A percentile compares a stretch with the other conserved stretches of the same genome.
phyloP scores from a whole-genome alignment of 805 yeast genomes.

The Clavispora phyllophila region DNA sequence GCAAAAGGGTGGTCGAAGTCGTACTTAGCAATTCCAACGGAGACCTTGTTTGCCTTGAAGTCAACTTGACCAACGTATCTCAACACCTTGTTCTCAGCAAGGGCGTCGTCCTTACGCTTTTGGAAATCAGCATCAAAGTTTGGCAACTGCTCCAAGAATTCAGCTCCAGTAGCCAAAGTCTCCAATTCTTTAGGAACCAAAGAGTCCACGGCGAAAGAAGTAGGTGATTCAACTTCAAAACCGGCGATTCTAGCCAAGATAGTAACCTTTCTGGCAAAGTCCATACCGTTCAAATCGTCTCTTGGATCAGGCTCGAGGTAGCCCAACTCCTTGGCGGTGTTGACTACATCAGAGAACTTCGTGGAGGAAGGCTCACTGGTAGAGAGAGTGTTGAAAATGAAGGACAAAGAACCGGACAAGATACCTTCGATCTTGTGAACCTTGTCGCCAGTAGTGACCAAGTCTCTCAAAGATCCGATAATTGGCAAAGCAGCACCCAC shows the following conservation, averaged over 20 bases:
- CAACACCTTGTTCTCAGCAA: constrained; percentile 76
- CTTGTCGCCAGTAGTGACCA: constrained; percentile 89
- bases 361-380: constrained; percentile 53
- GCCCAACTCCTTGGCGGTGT: constrained; percentile 83
- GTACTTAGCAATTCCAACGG: constrained; percentile 87
- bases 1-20: constrained; percentile 93
- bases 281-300: constrained; percentile 96
- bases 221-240: constrained; percentile 74
- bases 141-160: constrained; percentile 77
- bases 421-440: constrained; percentile 91
- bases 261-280: constrained; percentile 97
- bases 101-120: constrained; percentile 73
- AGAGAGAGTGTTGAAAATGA: constrained; percentile 90
- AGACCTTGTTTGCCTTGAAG: constrained; percentile 58
- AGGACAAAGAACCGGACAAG: constrained; percentile 92
- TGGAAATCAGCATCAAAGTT: constrained; percentile 77
- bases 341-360: constrained; percentile 86
- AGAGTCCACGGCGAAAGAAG: constrained; percentile 91
- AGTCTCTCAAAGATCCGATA: constrained; percentile 81
- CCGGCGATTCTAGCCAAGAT: constrained; percentile 94
- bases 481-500: constrained; percentile 99
- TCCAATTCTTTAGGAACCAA: constrained; percentile 86
- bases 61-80: constrained; percentile 93
- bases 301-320: constrained; percentile 99
- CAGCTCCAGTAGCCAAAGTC: constrained; percentile 63